Conservation (phyloP, 2,329 filamentous ascomycete genomes). For the Colletotrichum nymphaeae region DNA sequence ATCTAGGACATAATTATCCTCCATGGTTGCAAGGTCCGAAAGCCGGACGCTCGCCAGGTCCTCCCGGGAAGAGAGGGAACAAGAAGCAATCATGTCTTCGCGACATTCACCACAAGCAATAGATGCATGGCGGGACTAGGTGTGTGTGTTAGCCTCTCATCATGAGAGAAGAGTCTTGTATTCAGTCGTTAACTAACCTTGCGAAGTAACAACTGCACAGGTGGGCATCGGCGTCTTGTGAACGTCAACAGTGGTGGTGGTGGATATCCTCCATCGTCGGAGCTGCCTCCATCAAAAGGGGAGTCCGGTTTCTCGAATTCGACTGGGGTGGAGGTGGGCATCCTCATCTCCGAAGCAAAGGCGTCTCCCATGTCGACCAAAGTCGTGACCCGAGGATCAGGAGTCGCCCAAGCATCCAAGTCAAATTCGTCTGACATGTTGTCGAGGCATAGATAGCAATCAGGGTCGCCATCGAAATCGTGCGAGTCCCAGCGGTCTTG, state of each 20-base stretch:
- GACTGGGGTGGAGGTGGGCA: not conserved
- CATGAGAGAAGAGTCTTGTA: slow-evolving; percentile 12
- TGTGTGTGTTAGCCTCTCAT: slow-evolving; percentile 26
- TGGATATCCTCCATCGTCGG: not conserved
- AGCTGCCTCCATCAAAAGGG: not conserved
- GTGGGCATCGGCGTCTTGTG: not conserved
- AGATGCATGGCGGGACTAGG: slow-evolving; percentile 14
- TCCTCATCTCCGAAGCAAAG: not conserved
- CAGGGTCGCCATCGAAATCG: slow-evolving; percentile 20
- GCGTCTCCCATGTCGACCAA: not conserved
- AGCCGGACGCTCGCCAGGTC: not conserved
- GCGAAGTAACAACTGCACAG: not conserved
- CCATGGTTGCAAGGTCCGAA: not conserved
- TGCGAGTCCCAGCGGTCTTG: slow-evolving; percentile 13
- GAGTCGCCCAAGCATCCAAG: not conserved
- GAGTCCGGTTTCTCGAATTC: not conserved
- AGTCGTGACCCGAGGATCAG: not conserved
- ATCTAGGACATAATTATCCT: not conserved
- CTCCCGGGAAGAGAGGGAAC: not conserved
- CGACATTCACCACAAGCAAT: not conserved
- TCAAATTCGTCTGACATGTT: not conserved
- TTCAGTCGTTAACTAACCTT: slow-evolving; percentile 24
- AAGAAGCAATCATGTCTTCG: not conserved
- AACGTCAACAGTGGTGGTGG: not conserved
- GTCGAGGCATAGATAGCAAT: not conserved